phyloP scores from a whole-genome alignment of 164 flowering plant species.

The Houttuynia cordata region DNA sequence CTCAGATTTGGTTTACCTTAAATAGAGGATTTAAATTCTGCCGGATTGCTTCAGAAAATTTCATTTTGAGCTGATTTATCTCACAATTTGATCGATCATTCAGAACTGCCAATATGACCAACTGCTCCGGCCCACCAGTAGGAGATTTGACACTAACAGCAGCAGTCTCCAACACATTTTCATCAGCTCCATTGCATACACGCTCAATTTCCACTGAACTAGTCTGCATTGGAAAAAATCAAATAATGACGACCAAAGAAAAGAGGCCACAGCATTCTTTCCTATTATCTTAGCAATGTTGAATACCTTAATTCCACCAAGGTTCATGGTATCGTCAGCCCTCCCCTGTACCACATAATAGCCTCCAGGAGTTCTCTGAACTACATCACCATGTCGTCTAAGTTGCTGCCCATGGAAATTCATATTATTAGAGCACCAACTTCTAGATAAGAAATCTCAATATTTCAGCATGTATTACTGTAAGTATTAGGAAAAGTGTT shows the following conservation, averaged over 20 bases:
- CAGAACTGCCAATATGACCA: constrained; percentile 61
- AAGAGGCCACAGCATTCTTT: background rate
- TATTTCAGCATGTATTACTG: background rate
- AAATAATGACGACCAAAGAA: background rate
- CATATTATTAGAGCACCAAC: background rate
- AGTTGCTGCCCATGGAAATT: constrained; percentile 35
- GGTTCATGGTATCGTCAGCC: constrained; percentile 98
- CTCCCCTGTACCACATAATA: constrained; percentile 68
- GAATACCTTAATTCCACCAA: constrained; percentile 92
- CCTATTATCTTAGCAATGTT: background rate
- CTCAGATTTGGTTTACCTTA: constrained; percentile 37
- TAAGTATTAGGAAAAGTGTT: constrained; percentile 7
- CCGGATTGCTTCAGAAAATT: constrained; percentile 71
- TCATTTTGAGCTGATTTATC: constrained; percentile 37
- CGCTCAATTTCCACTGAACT: constrained; percentile 91
- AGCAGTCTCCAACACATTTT: constrained; percentile 65
- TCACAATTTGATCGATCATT: constrained; percentile 33
- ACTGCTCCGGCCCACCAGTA: constrained; percentile 73
- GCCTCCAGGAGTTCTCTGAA: constrained; percentile 72
- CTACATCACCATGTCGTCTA: constrained; percentile 86
- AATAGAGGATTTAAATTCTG: constrained; percentile 80
- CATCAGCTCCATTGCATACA: constrained; percentile 61
- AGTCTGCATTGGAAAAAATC: constrained; percentile 35
- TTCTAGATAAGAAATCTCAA: background rate
- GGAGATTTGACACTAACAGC: constrained; percentile 55